Base-by-base conservation (phyloP, 306 rosid genomes). In the Mimosa bimucronata region DNA sequence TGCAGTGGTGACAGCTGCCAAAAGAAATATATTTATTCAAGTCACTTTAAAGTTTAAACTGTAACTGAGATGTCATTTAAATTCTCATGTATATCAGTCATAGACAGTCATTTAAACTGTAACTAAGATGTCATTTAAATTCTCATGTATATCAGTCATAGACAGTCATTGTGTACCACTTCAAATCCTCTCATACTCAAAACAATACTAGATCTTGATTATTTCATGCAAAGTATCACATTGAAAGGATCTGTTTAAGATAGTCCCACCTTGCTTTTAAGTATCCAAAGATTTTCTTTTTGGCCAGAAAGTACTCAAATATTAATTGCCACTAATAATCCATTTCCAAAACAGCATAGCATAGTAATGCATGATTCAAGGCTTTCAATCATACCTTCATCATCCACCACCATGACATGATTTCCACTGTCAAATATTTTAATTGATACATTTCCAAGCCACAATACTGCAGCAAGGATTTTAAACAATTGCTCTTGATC, bases 391-490 rank as follows among this genome's bases (percentile, higher is more conserved):
- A 79, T 87, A 96, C 99, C 99, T 90, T 93, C 98, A 89, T 89
- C 90, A 79, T 82, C 87, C 61, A 90, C 69, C 75, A 96, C 97
- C 86, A 90, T 92, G 64, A 88, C 89, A 48, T 90, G 87, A 83
- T 89, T 89, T 81, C 78, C 97, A 83, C 83, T 80, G 85, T 89
- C 88, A 72, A 76, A 76, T 73, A 80, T 81, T 86, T 86, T 76
- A 83, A 96, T 93, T 81, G 98, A 88, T 88, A 93, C 88, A 87
- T 96, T 96, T 87, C 99, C 99, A 75, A 96, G 80, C 99, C 99
- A 96, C 69, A 96, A 75, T 71, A 93, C 85, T 77, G 98, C 97
- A 65, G 98, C 88, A 81, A 93, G 93, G 85, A 89, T 60, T 78
- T 84, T 79, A 85, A 91, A 96, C 67, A 80, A 71, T 68, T 79